Base-by-base conservation (phyloP, 1,139 yeast species). In the Tardiomyces digboiensis region DNA sequence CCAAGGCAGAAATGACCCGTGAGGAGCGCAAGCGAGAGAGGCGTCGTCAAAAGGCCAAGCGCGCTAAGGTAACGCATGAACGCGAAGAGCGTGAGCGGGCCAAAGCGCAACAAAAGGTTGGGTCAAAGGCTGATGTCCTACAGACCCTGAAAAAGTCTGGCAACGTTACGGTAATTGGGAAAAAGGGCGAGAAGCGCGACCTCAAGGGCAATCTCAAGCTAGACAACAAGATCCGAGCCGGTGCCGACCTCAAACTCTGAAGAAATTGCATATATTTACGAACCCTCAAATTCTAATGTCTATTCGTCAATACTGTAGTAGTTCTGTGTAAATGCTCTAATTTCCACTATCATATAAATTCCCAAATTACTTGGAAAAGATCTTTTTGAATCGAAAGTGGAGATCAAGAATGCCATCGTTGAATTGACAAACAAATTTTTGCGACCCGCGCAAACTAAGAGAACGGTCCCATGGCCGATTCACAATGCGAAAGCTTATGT, bases 21-120 rank as follows among this genome's bases (percentile, higher is more conserved):
- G 95, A 86, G 44, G 97, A 91, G 50, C 85, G 87, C 62, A 88
- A 82, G 57, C 77, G 95, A 59, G 71, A 87, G 56, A 81, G 96
- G 69, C 75, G 97, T 60, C 83, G 94, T 19, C 77, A 75, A 57
- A 89, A 88, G 76, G 80, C 95, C 62, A 82, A 81, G 73, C 80
- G 76, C 65, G 67, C 85, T 29, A 80, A 79, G 60, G 71, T 68
- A 36, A 70, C 67, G 59, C 64, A 71, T 42, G 69, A 70, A 42
- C 65, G 67, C 44, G 58, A 58, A 39, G 64, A 64, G 47, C 54
- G 58, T 22, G 61, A 65, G 45, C 59, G 53, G 52, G 48, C 58
- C 49, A 52, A 54, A 51, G 52, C 62, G 16, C 46, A 43, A 52
- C 52, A 22, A 13, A 74, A 75, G 57, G 16, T 13, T 13, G 76